phyloP scores from a whole-genome alignment of 257 asterid genomes.

The Thymus mandschuricus region DNA sequence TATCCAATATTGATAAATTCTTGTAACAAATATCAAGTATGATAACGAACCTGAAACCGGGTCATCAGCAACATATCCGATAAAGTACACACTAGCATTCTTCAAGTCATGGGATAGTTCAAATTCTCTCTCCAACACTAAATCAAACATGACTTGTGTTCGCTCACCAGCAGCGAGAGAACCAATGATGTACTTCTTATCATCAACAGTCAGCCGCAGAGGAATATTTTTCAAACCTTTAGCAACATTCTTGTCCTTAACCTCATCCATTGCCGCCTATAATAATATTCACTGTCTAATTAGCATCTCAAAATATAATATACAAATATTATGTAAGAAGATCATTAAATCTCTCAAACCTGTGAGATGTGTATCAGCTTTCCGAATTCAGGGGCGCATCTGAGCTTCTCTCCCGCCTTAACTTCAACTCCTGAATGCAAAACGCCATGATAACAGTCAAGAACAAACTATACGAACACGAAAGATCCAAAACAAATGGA shows the following conservation, averaged over 20 bases:
- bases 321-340: not conserved
- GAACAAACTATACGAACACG: not conserved
- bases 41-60: conserved; percentile 31
- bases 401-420: conserved; percentile 52
- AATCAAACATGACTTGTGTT: conserved; percentile 63
- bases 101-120: conserved; percentile 83
- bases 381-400: conserved; percentile 46
- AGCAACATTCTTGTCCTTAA: conserved; percentile 35
- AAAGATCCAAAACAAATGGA: not conserved
- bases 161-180: conserved; percentile 54
- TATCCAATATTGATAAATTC: no score
- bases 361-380: conserved; percentile 70
- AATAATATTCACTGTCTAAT: not conserved
- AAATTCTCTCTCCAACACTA: conserved; percentile 70
- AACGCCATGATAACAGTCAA: not conserved
- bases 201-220: conserved; percentile 49
- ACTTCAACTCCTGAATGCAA: conserved; percentile 67
- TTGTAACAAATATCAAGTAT: not conserved
- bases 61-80: conserved; percentile 57
- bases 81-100: conserved; percentile 59
- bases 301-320: not conserved
- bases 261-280: conserved; percentile 76
- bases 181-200: conserved; percentile 49
- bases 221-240: conserved; percentile 48
- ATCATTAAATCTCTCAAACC: conserved; percentile 24